Evolutionary conservation across 2,329 filamentous ascomycete species (phyloP), one percentile per base, ranked within the genome.

Genomic region (Colletotrichum melonis): DNA sequence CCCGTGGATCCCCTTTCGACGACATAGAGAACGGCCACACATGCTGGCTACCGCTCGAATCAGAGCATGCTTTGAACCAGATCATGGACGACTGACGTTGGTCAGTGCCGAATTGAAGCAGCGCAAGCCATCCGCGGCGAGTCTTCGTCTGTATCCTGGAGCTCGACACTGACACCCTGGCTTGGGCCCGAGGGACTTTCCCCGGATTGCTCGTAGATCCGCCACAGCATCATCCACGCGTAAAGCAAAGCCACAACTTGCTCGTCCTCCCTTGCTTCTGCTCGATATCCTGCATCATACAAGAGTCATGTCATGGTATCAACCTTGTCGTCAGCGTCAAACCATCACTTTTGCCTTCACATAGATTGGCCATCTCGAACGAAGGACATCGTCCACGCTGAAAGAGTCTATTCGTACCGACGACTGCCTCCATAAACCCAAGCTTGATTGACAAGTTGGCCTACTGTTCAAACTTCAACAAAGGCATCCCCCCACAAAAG

Each of bases 41-140:
- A 30, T 63, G 68, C 63, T 58, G 56, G 35, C 55, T 74, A 63
- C 68, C 68, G 72, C 63, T 74, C 72, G 46, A 67, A 72, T 67
- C 67, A 63, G 67, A 63, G 63, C 57, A 63, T 32, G 7, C 22
- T 42, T 60, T 32, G 69, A 54, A 72, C 19, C 68, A 55, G 52
- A 59, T 68, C 54, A 16, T 11, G 19, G 7, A 49, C 42, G 19
- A 49, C 54, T 59, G 63, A 72, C 63, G 56, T 65, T 65, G 32
- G 66, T 35, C 55, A 35, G 26, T 42, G 38, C 30, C 38, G 58
- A 59, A 63, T 38, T 38, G 24, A 64, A 38, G 62, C 60, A 46
- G 49, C 35, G 57, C 67, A 63, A 71, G 56, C 56, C 71, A 71
- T 35, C 55, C 60, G 55, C n/a, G 14, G 16, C 14, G 9, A 69